These are phyloP conservation scores for Paraphoma sp. DNA, from an alignment of 2,329 filamentous ascomycete species.

Conservation along the genomic window DNA sequence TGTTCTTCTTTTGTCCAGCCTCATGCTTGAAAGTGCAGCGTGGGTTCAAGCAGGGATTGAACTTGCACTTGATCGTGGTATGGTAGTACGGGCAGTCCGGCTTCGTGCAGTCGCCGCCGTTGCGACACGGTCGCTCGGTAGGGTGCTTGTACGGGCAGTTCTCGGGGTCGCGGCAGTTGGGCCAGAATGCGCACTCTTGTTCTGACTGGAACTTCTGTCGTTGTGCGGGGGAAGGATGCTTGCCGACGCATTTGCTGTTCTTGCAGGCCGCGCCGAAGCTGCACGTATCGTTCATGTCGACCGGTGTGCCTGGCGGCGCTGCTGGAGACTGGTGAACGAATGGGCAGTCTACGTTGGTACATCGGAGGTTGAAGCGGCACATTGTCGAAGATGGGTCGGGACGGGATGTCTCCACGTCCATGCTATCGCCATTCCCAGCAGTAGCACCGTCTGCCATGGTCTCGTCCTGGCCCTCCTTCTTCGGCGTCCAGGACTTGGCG, in stretches of 20 bases:
- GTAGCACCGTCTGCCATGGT: slow-evolving; percentile 46
- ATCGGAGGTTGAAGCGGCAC: slow-evolving; percentile 89
- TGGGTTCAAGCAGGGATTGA: slow-evolving; percentile 89
- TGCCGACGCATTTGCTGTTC: slow-evolving; percentile 90
- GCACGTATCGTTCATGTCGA: slow-evolving; percentile 84
- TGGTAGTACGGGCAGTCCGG: slow-evolving; percentile 91
- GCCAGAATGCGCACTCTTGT: slow-evolving; percentile 88
- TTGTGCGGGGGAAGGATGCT: slow-evolving; percentile 89
- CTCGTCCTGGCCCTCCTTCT: slow-evolving; percentile 51
- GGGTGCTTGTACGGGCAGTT: slow-evolving; percentile 90
- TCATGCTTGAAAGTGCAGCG: slow-evolving; percentile 87
- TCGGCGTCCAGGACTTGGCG: slow-evolving; percentile 56
- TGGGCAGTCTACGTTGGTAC: slow-evolving; percentile 86
- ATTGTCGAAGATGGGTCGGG: slow-evolving; percentile 68
- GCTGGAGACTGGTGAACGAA: slow-evolving; percentile 95
- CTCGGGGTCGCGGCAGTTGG: slow-evolving; percentile 82
- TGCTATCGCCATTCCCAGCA: slow-evolving; percentile 51
- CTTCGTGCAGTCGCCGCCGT: slow-evolving; percentile 85
- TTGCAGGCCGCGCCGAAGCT: slow-evolving; percentile 90
- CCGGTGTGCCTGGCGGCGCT: slow-evolving; percentile 75
- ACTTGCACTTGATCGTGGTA: slow-evolving; percentile 83
- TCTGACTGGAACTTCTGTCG: slow-evolving; percentile 80
- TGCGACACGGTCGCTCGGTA: slow-evolving; percentile 83
- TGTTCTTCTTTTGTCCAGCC: slow-evolving; percentile 79
- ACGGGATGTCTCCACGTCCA: slow-evolving; percentile 70